These are phyloP conservation scores for Choanephora cucurbitarum DNA, from an alignment of 371 early-diverging fungal genomes.

Conservation along the genomic window DNA sequence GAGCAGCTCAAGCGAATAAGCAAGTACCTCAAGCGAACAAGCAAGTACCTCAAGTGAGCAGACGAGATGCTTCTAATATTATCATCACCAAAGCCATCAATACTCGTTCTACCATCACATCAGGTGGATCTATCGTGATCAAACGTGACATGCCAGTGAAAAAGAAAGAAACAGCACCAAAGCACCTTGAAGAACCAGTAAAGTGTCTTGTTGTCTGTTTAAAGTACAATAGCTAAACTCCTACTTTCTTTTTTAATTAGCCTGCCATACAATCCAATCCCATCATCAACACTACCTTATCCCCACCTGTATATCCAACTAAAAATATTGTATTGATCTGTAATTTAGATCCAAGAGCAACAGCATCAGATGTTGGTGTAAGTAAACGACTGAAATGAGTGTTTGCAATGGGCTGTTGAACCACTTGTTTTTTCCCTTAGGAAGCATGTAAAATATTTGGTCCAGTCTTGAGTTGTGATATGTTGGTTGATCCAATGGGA, in stretches of 20 bases:
- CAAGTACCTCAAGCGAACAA: too few relatives aligned
- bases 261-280: too few relatives aligned
- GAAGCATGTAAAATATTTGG: constrained; percentile 45
- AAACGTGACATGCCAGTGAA: background rate
- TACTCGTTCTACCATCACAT: background rate
- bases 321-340: constrained; percentile 48
- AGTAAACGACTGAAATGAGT: too few relatives aligned
- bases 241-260: too few relatives aligned
- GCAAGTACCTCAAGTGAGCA: too few relatives aligned
- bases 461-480: constrained; percentile 38
- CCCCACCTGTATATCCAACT: constrained; percentile 5
- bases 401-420: too few relatives aligned
- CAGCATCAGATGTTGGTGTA: constrained; percentile 63
- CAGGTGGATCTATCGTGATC: constrained; percentile 4
- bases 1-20: too few relatives aligned
- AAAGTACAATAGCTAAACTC: too few relatives aligned
- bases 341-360: constrained; percentile 60
- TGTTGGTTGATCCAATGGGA: constrained; percentile 40
- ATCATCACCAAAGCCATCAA: constrained; percentile 20
- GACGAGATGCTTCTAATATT: constrained; percentile 15
- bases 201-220: too few relatives aligned
- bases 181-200: too few relatives aligned
- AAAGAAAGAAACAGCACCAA: background rate
- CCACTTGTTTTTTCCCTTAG: too few relatives aligned
- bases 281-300: too few relatives aligned